Conservation (phyloP, 805 yeast species). For the Metschnikowia hibisci region DNA sequence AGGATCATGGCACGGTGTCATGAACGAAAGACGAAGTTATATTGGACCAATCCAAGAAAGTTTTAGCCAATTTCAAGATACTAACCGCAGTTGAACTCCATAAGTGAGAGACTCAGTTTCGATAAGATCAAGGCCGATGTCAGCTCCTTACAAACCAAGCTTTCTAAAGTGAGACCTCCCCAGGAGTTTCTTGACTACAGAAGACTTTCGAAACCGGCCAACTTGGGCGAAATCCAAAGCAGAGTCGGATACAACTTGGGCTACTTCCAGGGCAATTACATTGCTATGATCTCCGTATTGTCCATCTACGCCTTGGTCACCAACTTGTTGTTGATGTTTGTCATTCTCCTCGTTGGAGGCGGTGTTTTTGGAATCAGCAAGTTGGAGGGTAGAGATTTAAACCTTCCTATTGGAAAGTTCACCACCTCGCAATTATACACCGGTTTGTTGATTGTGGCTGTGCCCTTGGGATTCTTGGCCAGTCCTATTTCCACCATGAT, state of each 20-base stretch:
- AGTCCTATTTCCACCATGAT: slow-evolving; percentile 84
- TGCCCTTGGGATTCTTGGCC: slow-evolving; percentile 82
- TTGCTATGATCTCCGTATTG: slow-evolving; percentile 64
- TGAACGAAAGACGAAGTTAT: not conserved
- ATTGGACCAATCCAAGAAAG: too few relatives aligned
- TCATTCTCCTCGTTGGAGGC: slow-evolving; percentile 61
- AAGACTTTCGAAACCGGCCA: slow-evolving; percentile 85
- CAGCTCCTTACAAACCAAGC: slow-evolving; percentile 52
- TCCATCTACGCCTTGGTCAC: slow-evolving; percentile 85
- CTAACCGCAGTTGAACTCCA: slow-evolving; percentile 11
- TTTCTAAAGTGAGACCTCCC: slow-evolving; percentile 77
- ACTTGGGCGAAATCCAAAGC: slow-evolving; percentile 83
- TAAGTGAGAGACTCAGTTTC: slow-evolving; percentile 21
- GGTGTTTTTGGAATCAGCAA: slow-evolving; percentile 78
- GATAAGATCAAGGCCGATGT: slow-evolving; percentile 24
- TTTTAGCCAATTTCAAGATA: slow-evolving; percentile 3
- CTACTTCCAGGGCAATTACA: slow-evolving; percentile 84
- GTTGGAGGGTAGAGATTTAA: slow-evolving; percentile 80
- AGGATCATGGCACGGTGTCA: not conserved
- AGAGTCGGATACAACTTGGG: slow-evolving; percentile 84
- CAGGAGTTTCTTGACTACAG: slow-evolving; percentile 92
- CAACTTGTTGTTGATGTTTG: slow-evolving; percentile 79
- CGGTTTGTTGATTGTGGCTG: slow-evolving; percentile 66
- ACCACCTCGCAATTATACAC: slow-evolving; percentile 82
- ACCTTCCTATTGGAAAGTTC: slow-evolving; percentile 65